Percentiles rank a stretch among this genome's conserved stretches.
Evolutionary conservation across 2,329 filamentous ascomycete genomes (phyloP).

Genomic region (Fusarium sp.): DNA sequence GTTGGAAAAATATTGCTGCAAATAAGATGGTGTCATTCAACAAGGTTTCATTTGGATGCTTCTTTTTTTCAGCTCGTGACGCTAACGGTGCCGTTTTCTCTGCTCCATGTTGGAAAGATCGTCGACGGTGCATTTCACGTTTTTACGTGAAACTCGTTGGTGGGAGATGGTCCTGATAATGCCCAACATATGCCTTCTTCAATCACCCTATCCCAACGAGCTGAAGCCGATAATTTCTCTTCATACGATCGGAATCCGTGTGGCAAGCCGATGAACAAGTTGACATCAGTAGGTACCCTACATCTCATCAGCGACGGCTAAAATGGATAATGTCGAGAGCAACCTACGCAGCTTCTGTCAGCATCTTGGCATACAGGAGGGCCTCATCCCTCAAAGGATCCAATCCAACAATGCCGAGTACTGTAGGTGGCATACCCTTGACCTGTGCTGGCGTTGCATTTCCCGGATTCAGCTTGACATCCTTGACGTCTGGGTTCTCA

Average conservation of each 20-base stretch:
- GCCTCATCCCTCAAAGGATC: constrained; percentile 64
- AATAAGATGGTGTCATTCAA: neutral
- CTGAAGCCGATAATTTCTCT: constrained; percentile 51
- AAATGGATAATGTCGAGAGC: neutral
- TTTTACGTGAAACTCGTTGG: constrained; percentile 20
- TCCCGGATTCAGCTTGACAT: constrained; percentile 55
- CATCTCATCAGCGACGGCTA: neutral
- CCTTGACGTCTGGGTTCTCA: constrained; percentile 37
- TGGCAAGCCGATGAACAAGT: constrained; percentile 64
- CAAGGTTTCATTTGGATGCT: neutral
- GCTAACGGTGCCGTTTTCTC: neutral
- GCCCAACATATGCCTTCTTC: constrained; percentile 59
- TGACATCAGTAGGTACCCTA: constrained; percentile 61
- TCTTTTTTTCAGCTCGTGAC: neutral
- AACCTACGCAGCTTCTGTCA: constrained; percentile 59
- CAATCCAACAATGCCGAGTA: constrained; percentile 58
- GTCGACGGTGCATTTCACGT: neutral
- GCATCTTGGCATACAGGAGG: constrained; percentile 57
- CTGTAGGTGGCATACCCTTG: constrained; percentile 56
- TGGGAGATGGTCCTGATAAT: neutral
- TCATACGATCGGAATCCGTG: constrained; percentile 61
- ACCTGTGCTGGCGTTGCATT: constrained; percentile 50
- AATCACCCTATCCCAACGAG: constrained; percentile 58
- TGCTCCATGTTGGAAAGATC: neutral
- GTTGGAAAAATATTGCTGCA: neutral